Conservation (phyloP, 768 basidiomycete genomes). For the Naganishia vishniacii region DNA sequence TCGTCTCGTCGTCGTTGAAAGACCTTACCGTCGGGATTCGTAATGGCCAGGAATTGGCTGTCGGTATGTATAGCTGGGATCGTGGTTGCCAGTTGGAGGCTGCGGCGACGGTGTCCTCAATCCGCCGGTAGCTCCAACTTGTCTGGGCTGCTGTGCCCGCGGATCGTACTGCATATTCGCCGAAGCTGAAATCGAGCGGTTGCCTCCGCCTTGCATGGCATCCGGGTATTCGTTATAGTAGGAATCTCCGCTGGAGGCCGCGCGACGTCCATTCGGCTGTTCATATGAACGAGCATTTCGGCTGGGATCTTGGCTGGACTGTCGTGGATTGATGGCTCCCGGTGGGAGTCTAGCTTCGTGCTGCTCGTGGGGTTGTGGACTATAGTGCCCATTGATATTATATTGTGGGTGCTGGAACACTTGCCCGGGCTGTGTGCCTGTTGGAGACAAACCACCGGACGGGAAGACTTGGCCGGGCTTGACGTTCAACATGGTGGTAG, state of each 20-base stretch:
- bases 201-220: not conserved
- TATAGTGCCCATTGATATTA: not conserved
- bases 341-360: slow-evolving; percentile 26
- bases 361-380: not conserved
- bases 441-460: slow-evolving; percentile 25
- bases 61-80: slow-evolving; percentile 3
- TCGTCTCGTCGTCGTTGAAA: not conserved
- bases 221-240: slow-evolving; percentile 8
- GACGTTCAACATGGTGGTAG: slow-evolving; percentile 30
- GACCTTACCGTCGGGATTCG: slow-evolving; percentile 4
- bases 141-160: not conserved
- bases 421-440: slow-evolving; percentile 9
- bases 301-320: slow-evolving; percentile 6
- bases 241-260: slow-evolving; percentile 4
- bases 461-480: slow-evolving; percentile 39
- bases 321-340: slow-evolving; percentile 30
- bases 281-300: not conserved
- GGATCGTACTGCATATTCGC: not conserved
- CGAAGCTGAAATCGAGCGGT: slow-evolving; percentile 9
- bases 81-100: not conserved
- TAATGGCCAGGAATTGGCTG: slow-evolving; percentile 15
- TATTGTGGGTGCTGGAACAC: slow-evolving; percentile 19
- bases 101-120: slow-evolving; percentile 16
- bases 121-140: not conserved
- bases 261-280: not conserved